Percentiles rank a stretch among this genome's conserved stretches.
phyloP scores from a whole-genome alignment of 805 yeast species.

The Saturnispora dispora region DNA sequence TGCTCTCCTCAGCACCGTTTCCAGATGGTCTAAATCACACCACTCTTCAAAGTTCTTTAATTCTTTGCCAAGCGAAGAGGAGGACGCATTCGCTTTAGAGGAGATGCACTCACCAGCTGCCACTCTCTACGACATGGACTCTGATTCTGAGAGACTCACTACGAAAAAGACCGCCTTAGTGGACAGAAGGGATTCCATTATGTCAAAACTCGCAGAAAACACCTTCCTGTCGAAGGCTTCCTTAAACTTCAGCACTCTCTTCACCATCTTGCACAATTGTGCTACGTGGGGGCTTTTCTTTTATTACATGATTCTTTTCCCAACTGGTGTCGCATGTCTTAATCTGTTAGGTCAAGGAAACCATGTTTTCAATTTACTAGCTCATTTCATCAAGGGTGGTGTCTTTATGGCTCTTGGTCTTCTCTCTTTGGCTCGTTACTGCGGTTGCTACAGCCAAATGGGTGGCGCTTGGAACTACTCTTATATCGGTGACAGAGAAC shows the following conservation, averaged over 20 bases:
- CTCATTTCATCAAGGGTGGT: slow-evolving; percentile 95
- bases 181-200: slow-evolving; percentile 26
- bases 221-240: neutral
- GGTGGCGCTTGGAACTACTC: slow-evolving; percentile 90
- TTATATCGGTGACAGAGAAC: slow-evolving; percentile 13
- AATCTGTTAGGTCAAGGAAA: slow-evolving; percentile 58
- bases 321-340: slow-evolving; percentile 55
- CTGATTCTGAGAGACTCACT: neutral
- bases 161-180: slow-evolving; percentile 6
- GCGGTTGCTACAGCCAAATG: slow-evolving; percentile 63
- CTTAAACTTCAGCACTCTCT: slow-evolving; percentile 19
- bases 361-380: slow-evolving; percentile 70
- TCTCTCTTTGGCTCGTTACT: slow-evolving; percentile 73
- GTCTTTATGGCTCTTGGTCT: slow-evolving; percentile 74
- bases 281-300: slow-evolving; percentile 60
- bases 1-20: slow-evolving; percentile 42
- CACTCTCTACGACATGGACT: slow-evolving; percentile 26
- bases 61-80: slow-evolving; percentile 12
- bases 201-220: slow-evolving; percentile 26
- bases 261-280: slow-evolving; percentile 36
- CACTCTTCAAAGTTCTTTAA: neutral
- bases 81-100: slow-evolving; percentile 21
- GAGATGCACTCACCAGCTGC: slow-evolving; percentile 28
- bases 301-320: slow-evolving; percentile 47
- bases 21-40: slow-evolving; percentile 30